phyloP scores from a whole-genome alignment of 148 eudicot genomes.

The Amaranthus cruentus region DNA sequence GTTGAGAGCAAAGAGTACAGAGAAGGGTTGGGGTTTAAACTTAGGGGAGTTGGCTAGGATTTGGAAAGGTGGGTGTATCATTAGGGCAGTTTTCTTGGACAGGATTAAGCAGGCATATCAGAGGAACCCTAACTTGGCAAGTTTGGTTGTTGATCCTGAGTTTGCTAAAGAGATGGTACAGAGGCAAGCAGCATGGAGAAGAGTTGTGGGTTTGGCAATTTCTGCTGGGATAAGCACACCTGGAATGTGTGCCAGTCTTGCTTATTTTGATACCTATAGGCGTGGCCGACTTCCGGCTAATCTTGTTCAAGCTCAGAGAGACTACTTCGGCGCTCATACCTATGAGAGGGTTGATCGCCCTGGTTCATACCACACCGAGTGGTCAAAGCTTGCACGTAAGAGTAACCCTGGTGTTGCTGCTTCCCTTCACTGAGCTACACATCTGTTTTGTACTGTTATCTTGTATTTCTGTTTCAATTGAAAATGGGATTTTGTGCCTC shows the following conservation, averaged over 20 bases:
- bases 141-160: conserved; percentile 73
- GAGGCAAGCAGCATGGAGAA: conserved; percentile 83
- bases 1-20: conserved; percentile 68
- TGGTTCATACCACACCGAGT: conserved; percentile 76
- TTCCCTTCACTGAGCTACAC: conserved; percentile 28
- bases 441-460: conserved; percentile 11
- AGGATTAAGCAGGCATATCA: conserved; percentile 72
- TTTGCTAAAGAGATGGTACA: conserved; percentile 90
- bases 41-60: conserved; percentile 81
- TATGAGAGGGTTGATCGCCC: conserved; percentile 74
- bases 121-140: conserved; percentile 64
- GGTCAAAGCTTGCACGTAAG: conserved; percentile 85
- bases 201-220: conserved; percentile 68
- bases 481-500: conserved; percentile 29
- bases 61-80: conserved; percentile 88
- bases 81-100: conserved; percentile 78
- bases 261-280: conserved; percentile 77
- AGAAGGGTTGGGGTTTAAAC: conserved; percentile 70
- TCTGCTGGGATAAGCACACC: conserved; percentile 77
- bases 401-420: conserved; percentile 23
- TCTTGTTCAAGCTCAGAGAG: conserved; percentile 93
- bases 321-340: conserved; percentile 88
- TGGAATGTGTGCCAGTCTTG: conserved; percentile 79
- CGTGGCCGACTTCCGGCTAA: conserved; percentile 74
- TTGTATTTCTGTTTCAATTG: conserved; percentile 23